These are phyloP conservation scores for Suillus occidentalis DNA, from an alignment of 768 basidiomycete genomes.

Conservation along the genomic window DNA sequence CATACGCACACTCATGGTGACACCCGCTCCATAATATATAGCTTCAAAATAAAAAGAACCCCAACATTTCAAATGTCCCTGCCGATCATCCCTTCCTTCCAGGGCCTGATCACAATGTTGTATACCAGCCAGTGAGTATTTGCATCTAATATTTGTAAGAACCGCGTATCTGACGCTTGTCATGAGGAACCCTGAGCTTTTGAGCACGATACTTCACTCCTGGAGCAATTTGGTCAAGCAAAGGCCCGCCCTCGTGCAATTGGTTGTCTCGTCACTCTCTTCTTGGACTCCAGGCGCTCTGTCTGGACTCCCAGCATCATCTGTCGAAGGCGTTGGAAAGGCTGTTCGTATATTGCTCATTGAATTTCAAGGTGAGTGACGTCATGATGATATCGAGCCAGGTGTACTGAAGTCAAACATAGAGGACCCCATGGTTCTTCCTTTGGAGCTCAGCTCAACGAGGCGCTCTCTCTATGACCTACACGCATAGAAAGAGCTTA, in stretches of 20 bases:
- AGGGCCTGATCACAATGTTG: constrained; percentile 64
- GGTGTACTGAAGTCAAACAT: constrained; percentile 17
- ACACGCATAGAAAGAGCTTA: constrained; percentile 84
- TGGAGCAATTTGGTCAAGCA: constrained; percentile 78
- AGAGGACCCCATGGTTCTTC: constrained; percentile 63
- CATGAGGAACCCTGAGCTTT: constrained; percentile 71
- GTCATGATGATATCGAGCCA: background rate
- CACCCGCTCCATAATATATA: constrained; percentile 31
- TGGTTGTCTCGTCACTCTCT: constrained; percentile 73
- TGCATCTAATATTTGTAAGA: background rate
- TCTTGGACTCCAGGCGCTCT: constrained; percentile 84
- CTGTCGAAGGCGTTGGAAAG: constrained; percentile 88
- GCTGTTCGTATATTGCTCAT: constrained; percentile 75
- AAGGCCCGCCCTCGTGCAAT: constrained; percentile 69
- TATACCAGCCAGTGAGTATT: constrained; percentile 75
- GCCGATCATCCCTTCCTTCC: constrained; percentile 88
- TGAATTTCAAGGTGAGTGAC: constrained; percentile 75
- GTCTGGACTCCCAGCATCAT: constrained; percentile 51
- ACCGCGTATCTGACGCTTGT: constrained; percentile 7
- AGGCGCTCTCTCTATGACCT: constrained; percentile 69
- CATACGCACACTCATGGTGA: constrained; percentile 1
- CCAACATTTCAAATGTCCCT: constrained; percentile 81
- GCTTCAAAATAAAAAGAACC: constrained; percentile 88
- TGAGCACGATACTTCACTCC: constrained; percentile 86
- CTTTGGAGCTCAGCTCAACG: constrained; percentile 70